Evolutionary conservation across 805 yeast genomes (phyloP), one percentile per base, ranked within the genome.

Genomic region (Hanseniaspora guilliermondii): DNA sequence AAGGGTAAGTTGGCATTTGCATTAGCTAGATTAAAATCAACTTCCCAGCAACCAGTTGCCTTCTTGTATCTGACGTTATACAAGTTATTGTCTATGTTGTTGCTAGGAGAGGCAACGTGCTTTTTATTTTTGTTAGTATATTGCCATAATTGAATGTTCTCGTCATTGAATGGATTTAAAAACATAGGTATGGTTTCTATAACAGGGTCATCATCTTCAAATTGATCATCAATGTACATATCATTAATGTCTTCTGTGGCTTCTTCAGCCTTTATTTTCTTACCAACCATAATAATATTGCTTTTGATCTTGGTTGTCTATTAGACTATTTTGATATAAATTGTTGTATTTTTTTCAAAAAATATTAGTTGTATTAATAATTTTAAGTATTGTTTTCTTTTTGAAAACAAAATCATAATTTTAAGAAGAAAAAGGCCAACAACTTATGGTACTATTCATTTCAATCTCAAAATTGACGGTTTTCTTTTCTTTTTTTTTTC

Each of bases 21-120:
- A 35, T 49, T 49, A 2, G 53, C 83, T 49, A 87, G 68, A 14
- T 96, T 95, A 6, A 85, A 70, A 57, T 83, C 86, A 37, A 89
- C 75, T 64, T 87, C 95, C 57, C 93, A 69, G 12, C 80, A 73
- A 2, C 79, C 77, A 1, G 87, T 73, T 27, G 74, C 70, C 1
- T 77, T 77, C 62, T 88, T 91, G 56, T 84, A 65, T 41, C 83
- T 67, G 0, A 81, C 71, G 17, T 68, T 68, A 57, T 35, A 71
- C 63, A 11, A 68, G 63, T n/a, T 73, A 70, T 56, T 70, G 70
- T 36, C 62, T 64, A 1, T 46, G 30, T 16, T 62, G 62, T 27
- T 60, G 53, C 37, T 64, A 61, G 19, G 58, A 58, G 53, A 11
- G 62, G 68, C 27, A 61, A 41, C 21, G 22, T 48, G 42, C 58